phyloP scores from a whole-genome alignment of 2,329 filamentous ascomycete genomes.

The Berkeleyomyces rouxiae region DNA sequence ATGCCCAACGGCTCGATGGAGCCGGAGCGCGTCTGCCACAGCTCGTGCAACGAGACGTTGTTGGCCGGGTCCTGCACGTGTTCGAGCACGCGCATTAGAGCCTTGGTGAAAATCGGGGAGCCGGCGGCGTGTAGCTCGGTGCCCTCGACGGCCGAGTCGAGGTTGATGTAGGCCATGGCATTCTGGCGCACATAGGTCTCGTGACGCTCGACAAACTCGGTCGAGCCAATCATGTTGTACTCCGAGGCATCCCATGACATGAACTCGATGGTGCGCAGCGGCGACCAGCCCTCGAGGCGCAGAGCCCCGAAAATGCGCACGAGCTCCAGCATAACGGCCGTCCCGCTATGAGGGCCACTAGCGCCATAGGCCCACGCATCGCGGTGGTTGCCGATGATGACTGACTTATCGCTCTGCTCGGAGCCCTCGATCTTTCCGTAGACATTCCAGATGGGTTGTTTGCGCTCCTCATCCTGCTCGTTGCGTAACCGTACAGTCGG shows the following conservation, averaged over 20 bases:
- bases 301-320: conserved; percentile 72
- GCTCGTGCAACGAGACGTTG: conserved; percentile 54
- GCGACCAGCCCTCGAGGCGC: conserved; percentile 63
- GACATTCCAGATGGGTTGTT: conserved; percentile 84
- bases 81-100: conserved; percentile 56
- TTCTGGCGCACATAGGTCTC: conserved; percentile 54
- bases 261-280: conserved; percentile 87
- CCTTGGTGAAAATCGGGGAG: conserved; percentile 60
- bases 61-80: conserved; percentile 55
- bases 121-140: conserved; percentile 52
- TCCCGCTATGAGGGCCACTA: conserved; percentile 71
- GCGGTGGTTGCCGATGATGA: conserved; percentile 84
- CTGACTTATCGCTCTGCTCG: conserved; percentile 65
- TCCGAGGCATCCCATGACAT: conserved; percentile 91
- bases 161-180: conserved; percentile 77
- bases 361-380: conserved; percentile 87
- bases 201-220: conserved; percentile 83
- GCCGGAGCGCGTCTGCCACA: conserved; percentile 53
- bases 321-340: conserved; percentile 80
- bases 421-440: conserved; percentile 70
- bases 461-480: conserved; percentile 64
- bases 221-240: conserved; percentile 87
- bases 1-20: conserved; percentile 54
- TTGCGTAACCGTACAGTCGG: conserved; percentile 72
- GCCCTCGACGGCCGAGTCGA: conserved; percentile 58